phyloP scores from a whole-genome alignment of 1,284 basidiomycete species.

The Cryptococcus jaspeensis region DNA sequence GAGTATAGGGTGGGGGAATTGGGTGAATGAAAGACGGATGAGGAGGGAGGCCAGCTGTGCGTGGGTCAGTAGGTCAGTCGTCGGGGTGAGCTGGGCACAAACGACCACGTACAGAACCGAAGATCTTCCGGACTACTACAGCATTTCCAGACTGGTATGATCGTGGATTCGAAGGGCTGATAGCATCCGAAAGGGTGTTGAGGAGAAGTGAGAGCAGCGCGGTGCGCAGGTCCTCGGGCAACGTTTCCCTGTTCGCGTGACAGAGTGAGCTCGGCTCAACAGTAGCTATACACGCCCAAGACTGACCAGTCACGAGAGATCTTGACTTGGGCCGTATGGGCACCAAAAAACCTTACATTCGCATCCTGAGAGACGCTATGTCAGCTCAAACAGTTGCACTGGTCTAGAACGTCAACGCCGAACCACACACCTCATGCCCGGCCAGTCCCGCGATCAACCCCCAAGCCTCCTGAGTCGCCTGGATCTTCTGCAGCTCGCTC shows the following conservation, averaged over 20 bases:
- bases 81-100: background rate
- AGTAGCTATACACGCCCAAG: background rate
- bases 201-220: slow-evolving; percentile 44
- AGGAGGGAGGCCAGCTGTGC: slow-evolving; percentile 43
- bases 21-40: slow-evolving; percentile 41
- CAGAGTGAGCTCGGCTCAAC: background rate
- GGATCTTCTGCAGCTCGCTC: slow-evolving; percentile 46
- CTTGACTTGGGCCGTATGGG: slow-evolving; percentile 86
- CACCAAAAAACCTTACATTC: slow-evolving; percentile 87
- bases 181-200: slow-evolving; percentile 35
- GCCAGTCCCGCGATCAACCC: slow-evolving; percentile 48
- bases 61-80: too few relatives aligned
- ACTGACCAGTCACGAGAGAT: slow-evolving; percentile 81
- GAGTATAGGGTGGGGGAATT: slow-evolving; percentile 39
- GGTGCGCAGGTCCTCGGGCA: slow-evolving; percentile 44
- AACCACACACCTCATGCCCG: slow-evolving; percentile 40
- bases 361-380: slow-evolving; percentile 54
- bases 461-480: slow-evolving; percentile 48
- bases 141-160: slow-evolving; percentile 40
- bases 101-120: slow-evolving; percentile 66
- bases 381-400: background rate
- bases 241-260: slow-evolving; percentile 38
- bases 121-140: slow-evolving; percentile 77
- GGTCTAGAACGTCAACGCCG: background rate
- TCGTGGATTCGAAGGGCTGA: slow-evolving; percentile 36